Base-by-base conservation (phyloP, 345 rosid species). In the Aquilaria sinensis region DNA sequence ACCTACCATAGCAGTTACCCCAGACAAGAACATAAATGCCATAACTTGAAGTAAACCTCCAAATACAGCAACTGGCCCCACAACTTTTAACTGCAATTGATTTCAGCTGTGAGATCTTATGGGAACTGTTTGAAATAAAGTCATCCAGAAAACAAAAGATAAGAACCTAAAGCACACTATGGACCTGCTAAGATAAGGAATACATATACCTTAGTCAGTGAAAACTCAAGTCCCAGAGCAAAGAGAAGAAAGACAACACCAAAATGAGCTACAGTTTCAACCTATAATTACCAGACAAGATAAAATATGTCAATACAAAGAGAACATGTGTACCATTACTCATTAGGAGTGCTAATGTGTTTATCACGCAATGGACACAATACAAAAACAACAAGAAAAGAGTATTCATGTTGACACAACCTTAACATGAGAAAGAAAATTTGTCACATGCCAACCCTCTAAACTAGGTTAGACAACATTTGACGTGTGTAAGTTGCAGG, bases 181-280 rank as follows among this genome's bases (percentile, higher is more conserved):
- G 57, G 64, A 53, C 31, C 41, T 59, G 8, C 60, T 46, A 47
- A 32, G 60, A 0, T 41, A 56, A 34, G 37, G 23, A 57, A 50
- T 45, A 47, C 43, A 13, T 45, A 54, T 73, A 94, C 99, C 99
- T 91, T 95, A 55, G 99, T 81, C 82, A 89, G 75, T 69, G 99
- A 95, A 73, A 95, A 95, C 80, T 95, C 99, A 69, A 95, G 81
- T 9, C 99, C 99, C 67, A 95, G 78, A 75, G 99, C 97, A 67
- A 95, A 95, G 66, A 95, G 99, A 72, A 95, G 97, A 80, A 95
- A 95, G 67, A 95, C 91, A 62, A 95, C 99, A 67, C 99, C 99
- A 63, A 95, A 95, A 67, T 95, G 99, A 7, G 97, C 99, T 32
- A 91, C 82, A 15, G 96, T 95, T 77, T 95, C 97, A 62, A 95